These are phyloP conservation scores for Polygonum maritimum DNA, from an alignment of 148 eudicot genomes.

Conservation along the genomic window DNA sequence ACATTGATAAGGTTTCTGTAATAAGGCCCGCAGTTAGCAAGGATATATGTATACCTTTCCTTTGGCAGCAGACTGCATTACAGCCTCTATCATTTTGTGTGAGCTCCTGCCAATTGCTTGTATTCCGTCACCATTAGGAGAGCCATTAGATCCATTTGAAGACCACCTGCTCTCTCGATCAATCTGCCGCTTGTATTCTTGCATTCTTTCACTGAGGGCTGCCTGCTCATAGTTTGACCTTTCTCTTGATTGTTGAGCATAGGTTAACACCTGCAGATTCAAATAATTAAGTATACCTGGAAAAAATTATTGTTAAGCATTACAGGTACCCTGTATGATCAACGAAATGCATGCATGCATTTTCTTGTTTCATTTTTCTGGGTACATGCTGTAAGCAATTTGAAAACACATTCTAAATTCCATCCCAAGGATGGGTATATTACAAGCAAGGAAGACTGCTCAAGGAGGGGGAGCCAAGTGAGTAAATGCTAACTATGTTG, in stretches of 20 bases:
- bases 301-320: not conserved
- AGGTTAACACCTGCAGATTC: constrained; percentile 68
- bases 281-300: not conserved
- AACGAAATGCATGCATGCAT: not conserved
- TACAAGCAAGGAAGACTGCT: not conserved
- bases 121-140: constrained; percentile 91
- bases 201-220: constrained; percentile 91
- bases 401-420: not conserved
- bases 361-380: not conserved
- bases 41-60: constrained; percentile 57
- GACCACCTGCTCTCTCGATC: constrained; percentile 88
- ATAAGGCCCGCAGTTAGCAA: not conserved
- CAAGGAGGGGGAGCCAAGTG: not conserved
- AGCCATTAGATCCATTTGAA: constrained; percentile 82
- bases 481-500: not conserved
- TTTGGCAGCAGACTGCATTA: constrained; percentile 90
- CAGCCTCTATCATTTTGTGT: constrained; percentile 92
- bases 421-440: not conserved
- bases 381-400: not conserved
- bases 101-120: constrained; percentile 96
- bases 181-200: constrained; percentile 85
- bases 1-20: not conserved
- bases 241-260: constrained; percentile 92
- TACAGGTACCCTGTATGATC: not conserved
- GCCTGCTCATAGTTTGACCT: constrained; percentile 94